A percentile compares a stretch with the other conserved stretches of the same genome.
phyloP scores from a whole-genome alignment of 495 filamentous ascomycete species.

The Clavariopsis aquatica region DNA sequence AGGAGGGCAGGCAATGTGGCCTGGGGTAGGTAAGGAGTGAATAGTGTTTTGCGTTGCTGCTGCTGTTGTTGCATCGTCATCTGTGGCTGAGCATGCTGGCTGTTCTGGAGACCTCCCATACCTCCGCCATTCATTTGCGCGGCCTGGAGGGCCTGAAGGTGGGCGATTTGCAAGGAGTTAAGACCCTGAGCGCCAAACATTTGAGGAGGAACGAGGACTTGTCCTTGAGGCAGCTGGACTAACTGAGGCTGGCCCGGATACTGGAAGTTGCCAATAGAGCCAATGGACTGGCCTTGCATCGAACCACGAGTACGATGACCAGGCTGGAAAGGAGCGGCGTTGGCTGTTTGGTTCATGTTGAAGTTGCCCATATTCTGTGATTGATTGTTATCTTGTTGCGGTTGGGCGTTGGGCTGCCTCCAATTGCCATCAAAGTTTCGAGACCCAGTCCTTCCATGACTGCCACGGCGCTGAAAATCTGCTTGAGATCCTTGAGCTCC shows the following conservation, averaged over 20 bases:
- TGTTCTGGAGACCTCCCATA: slow-evolving; percentile 64
- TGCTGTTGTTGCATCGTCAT: slow-evolving; percentile 65
- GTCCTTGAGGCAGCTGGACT: slow-evolving; percentile 78
- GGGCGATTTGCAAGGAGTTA: slow-evolving; percentile 83
- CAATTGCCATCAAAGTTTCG: slow-evolving; percentile 98
- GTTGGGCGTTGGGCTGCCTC: slow-evolving; percentile 76
- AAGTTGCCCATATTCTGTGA: slow-evolving; percentile 61
- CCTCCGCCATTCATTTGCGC: slow-evolving; percentile 63
- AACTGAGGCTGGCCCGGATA: slow-evolving; percentile 91
- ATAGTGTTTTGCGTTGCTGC: slow-evolving; percentile 95
- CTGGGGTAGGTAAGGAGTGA: slow-evolving; percentile 96
- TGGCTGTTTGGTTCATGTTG: slow-evolving; percentile 58
- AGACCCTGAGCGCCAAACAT: slow-evolving; percentile 83
- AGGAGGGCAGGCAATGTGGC: slow-evolving; percentile 90
- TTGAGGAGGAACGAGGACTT: slow-evolving; percentile 70
- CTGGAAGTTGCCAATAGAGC: slow-evolving; percentile 82
- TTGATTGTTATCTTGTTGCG: slow-evolving; percentile 47
- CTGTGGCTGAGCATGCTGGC: slow-evolving; percentile 73
- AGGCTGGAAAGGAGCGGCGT: slow-evolving; percentile 72
- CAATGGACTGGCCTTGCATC: slow-evolving; percentile 76
- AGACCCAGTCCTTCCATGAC: slow-evolving; percentile 78
- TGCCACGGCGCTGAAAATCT: slow-evolving; percentile 73
- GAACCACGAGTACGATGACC: slow-evolving; percentile 85
- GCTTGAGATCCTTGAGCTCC: slow-evolving; percentile 47
- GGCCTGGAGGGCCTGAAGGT: slow-evolving; percentile 88